Evolutionary conservation across 2,329 filamentous ascomycete species (phyloP).

Genomic region (Blastomyces parvus): DNA sequence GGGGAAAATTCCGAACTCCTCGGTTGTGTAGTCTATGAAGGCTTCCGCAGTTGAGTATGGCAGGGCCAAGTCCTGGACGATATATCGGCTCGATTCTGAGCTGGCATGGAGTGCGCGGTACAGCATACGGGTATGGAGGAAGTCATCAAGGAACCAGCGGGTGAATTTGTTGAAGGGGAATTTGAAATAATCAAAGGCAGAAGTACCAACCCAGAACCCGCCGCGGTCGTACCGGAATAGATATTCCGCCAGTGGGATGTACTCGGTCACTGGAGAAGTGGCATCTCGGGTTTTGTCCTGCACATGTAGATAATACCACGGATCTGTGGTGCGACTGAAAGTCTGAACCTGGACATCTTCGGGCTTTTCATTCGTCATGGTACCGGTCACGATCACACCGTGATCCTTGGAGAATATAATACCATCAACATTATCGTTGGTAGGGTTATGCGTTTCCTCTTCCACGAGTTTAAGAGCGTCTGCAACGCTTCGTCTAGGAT

Average conservation of each 20-base stretch:
- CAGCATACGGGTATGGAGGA: constrained; percentile 50
- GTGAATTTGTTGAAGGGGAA: constrained; percentile 50
- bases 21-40: constrained; percentile 43
- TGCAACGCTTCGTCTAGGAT: constrained; percentile 43
- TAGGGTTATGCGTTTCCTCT: constrained; percentile 32
- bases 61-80: constrained; percentile 53
- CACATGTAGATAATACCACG: constrained; percentile 67
- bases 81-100: constrained; percentile 42
- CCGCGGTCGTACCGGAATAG: constrained; percentile 51
- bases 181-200: constrained; percentile 48
- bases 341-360: constrained; percentile 26
- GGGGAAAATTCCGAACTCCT: constrained; percentile 42
- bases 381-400: constrained; percentile 51
- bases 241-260: constrained; percentile 44
- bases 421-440: constrained; percentile 59
- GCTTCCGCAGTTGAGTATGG: constrained; percentile 42
- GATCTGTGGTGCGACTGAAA: constrained; percentile 53
- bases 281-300: constrained; percentile 27
- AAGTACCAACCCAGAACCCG: constrained; percentile 48
- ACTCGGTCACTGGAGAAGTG: constrained; percentile 24
- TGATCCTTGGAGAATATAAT: constrained; percentile 49
- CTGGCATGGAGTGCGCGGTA: constrained; percentile 51
- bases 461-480: constrained; percentile 43
- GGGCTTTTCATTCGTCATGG: constrained; percentile 40
- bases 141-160: constrained; percentile 48